A percentile compares a stretch with the other conserved stretches of the same genome.
Conservation (phyloP, 164 flowering plant species). For the Umbilicus rupestris region DNA sequence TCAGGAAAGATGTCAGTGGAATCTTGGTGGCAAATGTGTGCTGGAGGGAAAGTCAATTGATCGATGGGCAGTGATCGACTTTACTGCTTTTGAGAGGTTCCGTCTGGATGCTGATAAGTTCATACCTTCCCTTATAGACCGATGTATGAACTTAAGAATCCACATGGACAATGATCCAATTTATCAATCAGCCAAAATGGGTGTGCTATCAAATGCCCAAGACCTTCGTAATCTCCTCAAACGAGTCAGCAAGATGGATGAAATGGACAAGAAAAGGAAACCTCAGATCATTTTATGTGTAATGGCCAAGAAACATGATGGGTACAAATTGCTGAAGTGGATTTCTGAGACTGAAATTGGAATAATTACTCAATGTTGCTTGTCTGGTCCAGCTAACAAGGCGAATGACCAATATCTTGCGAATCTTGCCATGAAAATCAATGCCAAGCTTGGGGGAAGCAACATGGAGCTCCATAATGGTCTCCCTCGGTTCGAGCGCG, state of each 20-base stretch:
- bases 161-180: slow-evolving; percentile 26
- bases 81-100: slow-evolving; percentile 10
- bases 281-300: slow-evolving; percentile 55
- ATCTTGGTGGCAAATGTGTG: slow-evolving; percentile 32
- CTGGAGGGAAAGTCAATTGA: slow-evolving; percentile 39
- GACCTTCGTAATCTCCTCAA: slow-evolving; percentile 27
- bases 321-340: slow-evolving; percentile 66
- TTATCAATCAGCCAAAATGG: slow-evolving; percentile 19
- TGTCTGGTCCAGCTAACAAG: slow-evolving; percentile 27
- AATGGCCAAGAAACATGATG: slow-evolving; percentile 41
- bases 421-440: slow-evolving; percentile 69
- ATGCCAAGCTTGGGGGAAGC: slow-evolving; percentile 83
- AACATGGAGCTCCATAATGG: slow-evolving; percentile 44
- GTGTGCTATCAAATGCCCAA: slow-evolving; percentile 16
- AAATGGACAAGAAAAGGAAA: background rate
- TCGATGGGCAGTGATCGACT: slow-evolving; percentile 57
- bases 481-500: slow-evolving; percentile 32
- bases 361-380: slow-evolving; percentile 61
- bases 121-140: slow-evolving; percentile 19
- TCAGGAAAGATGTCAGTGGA: slow-evolving; percentile 57
- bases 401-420: slow-evolving; percentile 48
- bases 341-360: slow-evolving; percentile 64
- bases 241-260: slow-evolving; percentile 5
- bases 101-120: slow-evolving; percentile 19
- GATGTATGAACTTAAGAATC: slow-evolving; percentile 31